Evolutionary conservation across 805 yeast species (phyloP), one percentile per base, ranked within the genome.

Genomic region (Wickerhamomyces bovis): DNA sequence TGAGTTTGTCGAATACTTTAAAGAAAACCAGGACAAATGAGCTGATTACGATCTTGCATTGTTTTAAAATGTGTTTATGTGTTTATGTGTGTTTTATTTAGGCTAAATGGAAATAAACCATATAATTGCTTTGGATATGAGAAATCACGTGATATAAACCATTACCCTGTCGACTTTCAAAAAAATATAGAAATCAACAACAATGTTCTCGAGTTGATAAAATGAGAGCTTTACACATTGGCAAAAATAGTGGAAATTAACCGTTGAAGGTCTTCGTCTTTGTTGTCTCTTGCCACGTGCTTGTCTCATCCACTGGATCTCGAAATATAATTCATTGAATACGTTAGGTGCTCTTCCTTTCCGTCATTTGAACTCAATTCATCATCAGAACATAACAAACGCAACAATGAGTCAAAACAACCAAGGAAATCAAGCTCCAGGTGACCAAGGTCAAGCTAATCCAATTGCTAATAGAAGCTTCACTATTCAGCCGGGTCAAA

Each of bases 1-100:
- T 62, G 88, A 81, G 48, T 92, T 78, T 60, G 85, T 88, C 20
- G 95, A 85, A 52, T 72, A 72, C 57, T 68, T 67, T 41, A 54
- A 58, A 31, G 65, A 53, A 25, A 25, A 33, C 18, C 22, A 42
- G 20, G 20, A 33, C 36, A 33, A 33, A 33, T 33, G 36, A 33
- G 18, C 8, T 7, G 20, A 9, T 16, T 3, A 33, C 4, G 28
- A 25, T 15, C 18, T 9, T 31, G 35, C 19, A 31, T 31, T 15
- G 18, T 31, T 28, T 31, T 33, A 33, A 16, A 25, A 25, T 25
- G 28, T 25, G 8, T 25, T 10, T 8, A 25, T 25, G 28, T 25
- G n/a, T n/a, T n/a, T n/a, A n/a, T 7, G 28, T 6, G n/a, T 13
- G 13, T 11, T 28, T 12, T 28, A 28, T 28, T 28, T 28, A 28